Percentiles rank a stretch among this genome's conserved stretches.
phyloP scores from a whole-genome alignment of 2,329 filamentous ascomycete species.

The Chrysoporthe puriensis region DNA sequence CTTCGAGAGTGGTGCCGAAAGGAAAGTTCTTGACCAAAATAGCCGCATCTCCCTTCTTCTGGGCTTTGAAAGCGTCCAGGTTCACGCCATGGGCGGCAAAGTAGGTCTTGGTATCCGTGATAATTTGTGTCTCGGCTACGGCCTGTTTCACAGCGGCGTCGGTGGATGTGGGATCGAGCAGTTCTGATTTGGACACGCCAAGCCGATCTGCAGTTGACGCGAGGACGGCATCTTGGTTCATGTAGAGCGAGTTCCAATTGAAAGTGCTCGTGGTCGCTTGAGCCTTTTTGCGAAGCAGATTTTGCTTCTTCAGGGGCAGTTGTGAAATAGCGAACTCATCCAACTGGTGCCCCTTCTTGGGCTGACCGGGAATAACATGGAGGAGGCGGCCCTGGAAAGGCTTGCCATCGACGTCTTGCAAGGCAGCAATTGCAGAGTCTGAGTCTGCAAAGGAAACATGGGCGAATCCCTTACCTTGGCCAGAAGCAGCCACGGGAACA shows the following conservation, averaged over 20 bases:
- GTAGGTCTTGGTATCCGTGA: conserved; percentile 94
- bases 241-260: conserved; percentile 99
- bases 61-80: conserved; percentile 85
- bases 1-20: conserved; percentile 77
- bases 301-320: conserved; percentile 91
- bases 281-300: conserved; percentile 81
- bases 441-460: conserved; percentile 79
- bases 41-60: conserved; percentile 80
- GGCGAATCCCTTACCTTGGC: conserved; percentile 85
- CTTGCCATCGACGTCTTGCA: conserved; percentile 77
- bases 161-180: conserved; percentile 93
- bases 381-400: conserved; percentile 91
- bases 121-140: conserved; percentile 92
- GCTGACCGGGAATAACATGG: conserved; percentile 83
- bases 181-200: conserved; percentile 85
- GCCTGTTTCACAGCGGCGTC: conserved; percentile 96
- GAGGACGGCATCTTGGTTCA: conserved; percentile 95
- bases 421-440: conserved; percentile 76
- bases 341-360: conserved; percentile 79
- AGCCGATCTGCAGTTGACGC: conserved; percentile 84
- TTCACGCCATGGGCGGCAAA: conserved; percentile 88
- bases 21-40: conserved; percentile 96
- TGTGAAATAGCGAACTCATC: conserved; percentile 91
- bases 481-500: conserved; percentile 73
- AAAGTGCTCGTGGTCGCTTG: conserved; percentile 79